Percentiles rank a stretch among this genome's conserved stretches.
Conservation (phyloP, 1,139 yeast genomes). For the Magnusiomyces ingens region DNA sequence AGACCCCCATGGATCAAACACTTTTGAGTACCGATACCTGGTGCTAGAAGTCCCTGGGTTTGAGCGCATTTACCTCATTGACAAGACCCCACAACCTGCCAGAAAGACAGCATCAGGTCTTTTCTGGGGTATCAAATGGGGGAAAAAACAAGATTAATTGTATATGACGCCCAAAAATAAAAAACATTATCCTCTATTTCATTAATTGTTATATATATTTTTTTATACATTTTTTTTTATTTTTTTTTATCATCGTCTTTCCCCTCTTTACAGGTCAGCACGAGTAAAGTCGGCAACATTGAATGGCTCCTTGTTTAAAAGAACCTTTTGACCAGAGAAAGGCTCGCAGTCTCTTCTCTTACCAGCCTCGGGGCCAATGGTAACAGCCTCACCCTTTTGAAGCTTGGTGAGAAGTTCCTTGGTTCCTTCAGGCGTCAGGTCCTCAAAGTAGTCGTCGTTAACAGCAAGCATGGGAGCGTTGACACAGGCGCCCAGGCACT, state of each 20-base stretch:
- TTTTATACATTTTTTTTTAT: neutral
- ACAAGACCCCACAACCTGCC: constrained; percentile 39
- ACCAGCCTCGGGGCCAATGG: constrained; percentile 63
- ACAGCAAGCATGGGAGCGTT: constrained; percentile 86
- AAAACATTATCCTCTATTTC: neutral
- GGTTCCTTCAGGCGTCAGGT: constrained; percentile 64
- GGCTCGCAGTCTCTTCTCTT: constrained; percentile 72
- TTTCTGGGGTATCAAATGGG: constrained; percentile 73
- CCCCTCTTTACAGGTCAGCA: constrained; percentile 27
- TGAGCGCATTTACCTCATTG: constrained; percentile 62
- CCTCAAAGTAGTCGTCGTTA: constrained; percentile 80
- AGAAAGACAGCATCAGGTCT: constrained; percentile 45
- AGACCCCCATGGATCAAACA: constrained; percentile 49
- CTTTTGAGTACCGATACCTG: constrained; percentile 66
- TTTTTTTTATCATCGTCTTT: neutral
- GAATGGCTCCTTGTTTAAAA: constrained; percentile 54
- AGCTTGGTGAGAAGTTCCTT: constrained; percentile 56
- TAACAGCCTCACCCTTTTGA: constrained; percentile 54
- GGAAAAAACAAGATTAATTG: constrained; percentile 44
- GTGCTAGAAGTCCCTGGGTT: constrained; percentile 72
- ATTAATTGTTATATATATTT: neutral
- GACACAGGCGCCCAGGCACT: constrained; percentile 88
- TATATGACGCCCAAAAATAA: neutral
- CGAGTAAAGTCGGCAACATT: constrained; percentile 58
- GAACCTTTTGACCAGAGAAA: constrained; percentile 58